A percentile compares a stretch with the other conserved stretches of the same genome.
Conservation (phyloP, 495 filamentous ascomycete genomes). For the Penicillium nucicola region DNA sequence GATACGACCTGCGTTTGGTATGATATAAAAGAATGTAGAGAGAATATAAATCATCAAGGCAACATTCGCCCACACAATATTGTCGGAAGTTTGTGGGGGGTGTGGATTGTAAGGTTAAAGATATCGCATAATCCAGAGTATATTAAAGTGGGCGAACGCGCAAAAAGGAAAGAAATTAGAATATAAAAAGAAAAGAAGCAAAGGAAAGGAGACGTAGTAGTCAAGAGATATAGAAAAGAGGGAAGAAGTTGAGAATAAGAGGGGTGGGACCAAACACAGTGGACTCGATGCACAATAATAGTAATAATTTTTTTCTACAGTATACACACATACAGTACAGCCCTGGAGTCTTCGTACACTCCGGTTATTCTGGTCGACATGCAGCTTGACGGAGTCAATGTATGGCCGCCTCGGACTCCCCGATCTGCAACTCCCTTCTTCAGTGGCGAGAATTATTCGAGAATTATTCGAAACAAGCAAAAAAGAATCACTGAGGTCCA, state of each 20-base stretch:
- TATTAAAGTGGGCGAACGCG: slow-evolving; percentile 49
- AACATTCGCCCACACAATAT: slow-evolving; percentile 45
- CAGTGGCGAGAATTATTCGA: slow-evolving; percentile 9
- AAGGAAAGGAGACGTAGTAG: slow-evolving; percentile 47
- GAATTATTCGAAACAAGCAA: no score
- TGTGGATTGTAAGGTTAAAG: slow-evolving; percentile 21
- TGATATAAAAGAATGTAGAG: slow-evolving; percentile 31
- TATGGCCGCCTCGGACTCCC: slow-evolving; percentile 21
- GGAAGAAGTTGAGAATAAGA: slow-evolving; percentile 19
- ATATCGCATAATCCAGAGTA: slow-evolving; percentile 25
- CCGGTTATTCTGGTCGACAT: slow-evolving; percentile 14
- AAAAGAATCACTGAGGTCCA: not conserved
- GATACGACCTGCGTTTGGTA: slow-evolving; percentile 29
- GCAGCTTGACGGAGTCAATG: slow-evolving; percentile 22
- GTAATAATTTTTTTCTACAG: not conserved
- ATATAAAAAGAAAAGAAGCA: slow-evolving; percentile 54
- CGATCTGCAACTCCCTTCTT: slow-evolving; percentile 11
- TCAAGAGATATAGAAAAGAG: slow-evolving; percentile 23
- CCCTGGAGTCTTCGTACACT: slow-evolving; percentile 2
- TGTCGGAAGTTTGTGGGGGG: slow-evolving; percentile 6
- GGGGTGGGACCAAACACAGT: slow-evolving; percentile 4
- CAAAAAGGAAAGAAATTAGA: slow-evolving; percentile 46
- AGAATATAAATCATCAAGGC: slow-evolving; percentile 38
- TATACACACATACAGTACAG: no score
- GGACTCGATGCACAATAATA: slow-evolving; percentile 14